phyloP scores from a whole-genome alignment of 116 monocot species.

The Papilionanthe hybrid region DNA sequence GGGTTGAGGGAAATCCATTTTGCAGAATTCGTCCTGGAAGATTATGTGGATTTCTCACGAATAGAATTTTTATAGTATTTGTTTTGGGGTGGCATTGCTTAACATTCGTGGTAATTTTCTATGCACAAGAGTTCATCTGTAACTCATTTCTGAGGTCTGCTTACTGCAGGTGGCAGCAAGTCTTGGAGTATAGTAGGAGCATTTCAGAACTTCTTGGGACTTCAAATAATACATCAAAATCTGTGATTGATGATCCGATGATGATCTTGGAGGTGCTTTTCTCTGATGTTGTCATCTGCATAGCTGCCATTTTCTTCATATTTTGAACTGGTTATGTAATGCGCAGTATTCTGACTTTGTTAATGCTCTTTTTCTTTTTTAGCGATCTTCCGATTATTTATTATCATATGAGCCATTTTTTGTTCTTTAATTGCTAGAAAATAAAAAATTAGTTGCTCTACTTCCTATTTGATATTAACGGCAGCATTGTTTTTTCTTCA shows the following conservation, averaged over 20 bases:
- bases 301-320: not conserved
- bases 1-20: not conserved
- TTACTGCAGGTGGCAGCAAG: conserved; percentile 63
- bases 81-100: not conserved
- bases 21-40: not conserved
- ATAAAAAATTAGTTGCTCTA: not conserved
- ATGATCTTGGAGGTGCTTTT: conserved; percentile 47
- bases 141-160: not conserved
- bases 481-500: conserved; percentile 18
- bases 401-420: not conserved
- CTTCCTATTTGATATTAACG: not conserved
- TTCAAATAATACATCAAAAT: conserved; percentile 12
- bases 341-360: not conserved
- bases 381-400: not conserved
- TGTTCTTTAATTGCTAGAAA: not conserved
- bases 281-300: not conserved
- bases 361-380: not conserved
- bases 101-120: not conserved
- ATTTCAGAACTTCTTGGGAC: conserved; percentile 61
- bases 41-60: not conserved
- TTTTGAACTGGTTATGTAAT: not conserved
- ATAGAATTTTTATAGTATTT: not conserved
- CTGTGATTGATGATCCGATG: conserved; percentile 58
- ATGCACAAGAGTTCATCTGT: not conserved
- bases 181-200: conserved; percentile 68